phyloP scores from a whole-genome alignment of 2,329 filamentous ascomycete genomes.

The Lecanicillium sp. region DNA sequence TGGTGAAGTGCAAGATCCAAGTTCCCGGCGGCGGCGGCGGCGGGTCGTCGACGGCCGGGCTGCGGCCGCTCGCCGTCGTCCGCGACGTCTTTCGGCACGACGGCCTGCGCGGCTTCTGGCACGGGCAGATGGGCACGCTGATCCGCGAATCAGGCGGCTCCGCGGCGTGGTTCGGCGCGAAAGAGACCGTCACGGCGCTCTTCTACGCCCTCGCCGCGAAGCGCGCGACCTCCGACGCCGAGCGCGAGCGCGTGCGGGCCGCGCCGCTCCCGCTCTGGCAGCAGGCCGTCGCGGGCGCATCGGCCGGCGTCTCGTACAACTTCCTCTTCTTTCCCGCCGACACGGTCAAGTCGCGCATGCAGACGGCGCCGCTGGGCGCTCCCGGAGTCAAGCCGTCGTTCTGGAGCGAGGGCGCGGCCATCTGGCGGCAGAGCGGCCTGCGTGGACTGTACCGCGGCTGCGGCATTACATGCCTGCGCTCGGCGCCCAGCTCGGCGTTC shows the following conservation, averaged over 20 bases:
- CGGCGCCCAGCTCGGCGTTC: constrained; percentile 92
- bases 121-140: constrained; percentile 86
- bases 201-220: constrained; percentile 56
- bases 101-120: constrained; percentile 85
- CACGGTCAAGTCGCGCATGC: constrained; percentile 95
- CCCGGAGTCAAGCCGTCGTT: constrained; percentile 59
- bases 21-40: constrained; percentile 51
- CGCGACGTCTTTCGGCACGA: constrained; percentile 74
- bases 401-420: constrained; percentile 58
- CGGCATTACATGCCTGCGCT: constrained; percentile 82
- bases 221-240: constrained; percentile 31
- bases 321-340: constrained; percentile 97
- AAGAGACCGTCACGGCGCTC: constrained; percentile 69
- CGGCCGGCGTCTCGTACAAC: constrained; percentile 90
- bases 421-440: constrained; percentile 81
- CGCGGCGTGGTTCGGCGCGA: constrained; percentile 91
- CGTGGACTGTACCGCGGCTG: constrained; percentile 88
- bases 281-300: constrained; percentile 79
- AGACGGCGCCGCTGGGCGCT: constrained; percentile 68
- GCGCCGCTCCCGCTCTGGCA: constrained; percentile 71
- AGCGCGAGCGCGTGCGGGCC: constrained; percentile 36
- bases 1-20: constrained; percentile 98
- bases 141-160: constrained; percentile 91
- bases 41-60: constrained; percentile 38
- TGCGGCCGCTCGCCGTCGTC: constrained; percentile 66